phyloP scores from a whole-genome alignment of 2,329 filamentous ascomycete genomes.

The Colletotrichum incanum region DNA sequence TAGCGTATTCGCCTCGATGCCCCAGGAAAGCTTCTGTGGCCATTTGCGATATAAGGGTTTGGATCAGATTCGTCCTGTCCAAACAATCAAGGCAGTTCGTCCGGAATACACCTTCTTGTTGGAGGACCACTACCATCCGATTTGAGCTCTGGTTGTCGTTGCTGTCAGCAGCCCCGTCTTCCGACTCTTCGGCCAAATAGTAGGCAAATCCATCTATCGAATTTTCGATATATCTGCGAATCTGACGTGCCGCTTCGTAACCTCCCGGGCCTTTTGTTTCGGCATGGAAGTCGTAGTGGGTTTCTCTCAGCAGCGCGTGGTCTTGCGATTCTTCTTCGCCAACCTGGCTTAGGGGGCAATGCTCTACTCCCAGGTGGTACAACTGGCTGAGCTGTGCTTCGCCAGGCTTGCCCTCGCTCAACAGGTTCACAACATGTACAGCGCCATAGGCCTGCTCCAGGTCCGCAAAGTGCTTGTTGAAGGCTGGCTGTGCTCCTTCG shows the following conservation, averaged over 20 bases:
- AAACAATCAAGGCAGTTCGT: conserved; percentile 98
- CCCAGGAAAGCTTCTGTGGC: conserved; percentile 87
- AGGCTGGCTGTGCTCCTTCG: conserved; percentile 93
- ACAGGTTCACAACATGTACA: conserved; percentile 91
- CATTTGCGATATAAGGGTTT: conserved; percentile 96
- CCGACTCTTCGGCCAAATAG: conserved; percentile 83
- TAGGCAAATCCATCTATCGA: conserved; percentile 94
- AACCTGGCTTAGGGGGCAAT: conserved; percentile 79
- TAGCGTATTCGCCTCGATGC: conserved; percentile 79
- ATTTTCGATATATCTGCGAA: conserved; percentile 82
- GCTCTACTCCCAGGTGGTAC: conserved; percentile 83
- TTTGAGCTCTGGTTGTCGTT: conserved; percentile 54
- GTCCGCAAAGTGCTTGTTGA: conserved; percentile 94
- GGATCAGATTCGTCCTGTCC: conserved; percentile 95
- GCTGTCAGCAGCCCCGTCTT: conserved; percentile 64
- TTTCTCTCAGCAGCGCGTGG: conserved; percentile 83
- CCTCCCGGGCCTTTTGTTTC: conserved; percentile 89
- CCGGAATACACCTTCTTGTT: conserved; percentile 95
- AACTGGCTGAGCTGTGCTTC: conserved; percentile 87
- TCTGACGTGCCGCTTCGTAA: conserved; percentile 91
- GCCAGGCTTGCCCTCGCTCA: conserved; percentile 90
- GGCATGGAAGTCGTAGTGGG: conserved; percentile 97
- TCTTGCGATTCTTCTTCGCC: conserved; percentile 72
- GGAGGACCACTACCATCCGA: conserved; percentile 79
- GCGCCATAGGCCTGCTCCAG: conserved; percentile 90